Conservation (phyloP, 2,329 filamentous ascomycete species). For the Mariannaea sp. region DNA sequence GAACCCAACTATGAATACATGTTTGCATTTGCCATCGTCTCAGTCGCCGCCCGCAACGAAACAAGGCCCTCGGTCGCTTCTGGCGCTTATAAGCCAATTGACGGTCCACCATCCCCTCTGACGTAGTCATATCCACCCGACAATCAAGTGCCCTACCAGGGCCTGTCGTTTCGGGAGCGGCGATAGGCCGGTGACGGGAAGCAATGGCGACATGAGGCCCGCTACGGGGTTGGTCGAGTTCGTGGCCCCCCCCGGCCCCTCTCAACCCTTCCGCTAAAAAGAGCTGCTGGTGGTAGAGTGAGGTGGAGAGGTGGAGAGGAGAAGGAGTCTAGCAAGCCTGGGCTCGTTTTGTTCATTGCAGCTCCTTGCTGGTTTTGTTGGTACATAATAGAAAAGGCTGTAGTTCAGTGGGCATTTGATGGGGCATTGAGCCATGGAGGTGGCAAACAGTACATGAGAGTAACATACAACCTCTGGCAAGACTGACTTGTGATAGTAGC, state of each 20-base stretch:
- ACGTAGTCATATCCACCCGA: constrained; percentile 30
- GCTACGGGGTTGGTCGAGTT: constrained; percentile 10
- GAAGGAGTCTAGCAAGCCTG: not conserved
- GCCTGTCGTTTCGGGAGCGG: constrained; percentile 20
- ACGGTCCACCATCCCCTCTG: constrained; percentile 13
- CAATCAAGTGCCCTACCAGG: constrained; percentile 22
- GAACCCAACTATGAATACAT: not conserved
- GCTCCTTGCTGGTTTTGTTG: no score
- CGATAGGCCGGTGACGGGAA: constrained; percentile 28
- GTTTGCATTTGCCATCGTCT: not conserved
- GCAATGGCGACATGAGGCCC: constrained; percentile 6
- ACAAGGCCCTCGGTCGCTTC: constrained; percentile 1
- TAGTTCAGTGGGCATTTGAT: no score
- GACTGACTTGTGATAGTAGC: not conserved
- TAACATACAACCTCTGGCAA: constrained; percentile 3
- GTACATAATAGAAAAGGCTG: no score
- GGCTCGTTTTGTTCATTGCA: no score
- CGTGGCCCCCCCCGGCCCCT: not conserved
- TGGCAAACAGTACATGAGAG: constrained; percentile 16
- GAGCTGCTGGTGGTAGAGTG: not conserved
- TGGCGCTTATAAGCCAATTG: constrained; percentile 7
- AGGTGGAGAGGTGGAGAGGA: not conserved
- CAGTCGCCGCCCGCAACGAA: not conserved
- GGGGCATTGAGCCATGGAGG: no score
- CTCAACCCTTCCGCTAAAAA: not conserved